phyloP scores from a whole-genome alignment of 108 stramenopile genomes.

The Cylindrotheca closterium region DNA sequence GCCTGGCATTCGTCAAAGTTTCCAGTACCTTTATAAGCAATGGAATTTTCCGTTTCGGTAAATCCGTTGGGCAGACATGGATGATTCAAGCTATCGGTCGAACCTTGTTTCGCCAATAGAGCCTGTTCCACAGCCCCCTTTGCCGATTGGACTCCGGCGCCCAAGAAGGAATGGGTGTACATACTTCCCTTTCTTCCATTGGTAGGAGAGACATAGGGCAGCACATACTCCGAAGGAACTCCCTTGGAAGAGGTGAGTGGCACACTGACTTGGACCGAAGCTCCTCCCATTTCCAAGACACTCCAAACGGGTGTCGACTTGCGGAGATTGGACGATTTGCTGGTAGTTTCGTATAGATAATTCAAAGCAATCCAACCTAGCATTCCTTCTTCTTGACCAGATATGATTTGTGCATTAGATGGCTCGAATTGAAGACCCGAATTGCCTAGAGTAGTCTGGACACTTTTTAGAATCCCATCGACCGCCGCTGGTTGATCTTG shows the following conservation, averaged over 20 bases:
- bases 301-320: background rate
- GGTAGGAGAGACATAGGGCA: background rate
- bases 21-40: background rate
- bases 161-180: background rate
- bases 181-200: background rate
- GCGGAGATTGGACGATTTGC: background rate
- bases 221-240: background rate
- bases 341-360: constrained; percentile 15
- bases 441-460: constrained; percentile 63
- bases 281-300: constrained; percentile 1
- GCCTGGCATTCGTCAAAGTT: background rate
- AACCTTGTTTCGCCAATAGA: background rate
- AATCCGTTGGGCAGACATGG: background rate
- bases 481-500: constrained; percentile 39
- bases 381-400: constrained; percentile 91
- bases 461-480: constrained; percentile 48
- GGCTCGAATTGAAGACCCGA: constrained; percentile 58
- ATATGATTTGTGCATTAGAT: constrained; percentile 64
- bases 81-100: background rate
- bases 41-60: background rate
- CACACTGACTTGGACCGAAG: background rate
- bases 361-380: constrained; percentile 91
- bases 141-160: background rate
- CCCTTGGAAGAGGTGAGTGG: background rate
- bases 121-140: background rate